Evolutionary conservation across 225 moss, liverwort and hornwort species (phyloP), one percentile per base, ranked within the genome.

Genomic region (Marchantia polymorpha): DNA sequence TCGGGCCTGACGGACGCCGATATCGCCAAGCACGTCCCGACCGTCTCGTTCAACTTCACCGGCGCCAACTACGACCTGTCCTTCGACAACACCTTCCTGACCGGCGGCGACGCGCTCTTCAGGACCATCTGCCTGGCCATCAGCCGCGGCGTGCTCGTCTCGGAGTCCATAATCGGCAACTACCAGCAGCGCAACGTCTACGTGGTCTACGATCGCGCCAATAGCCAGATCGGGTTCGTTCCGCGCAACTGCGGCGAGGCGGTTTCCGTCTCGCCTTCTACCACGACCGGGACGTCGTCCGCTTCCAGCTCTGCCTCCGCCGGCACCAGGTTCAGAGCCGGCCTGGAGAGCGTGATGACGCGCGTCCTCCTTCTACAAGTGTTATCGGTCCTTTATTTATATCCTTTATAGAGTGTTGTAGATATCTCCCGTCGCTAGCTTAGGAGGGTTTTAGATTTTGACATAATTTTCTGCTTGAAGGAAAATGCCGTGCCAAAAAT

Each of bases 161-260:
- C 0, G 3, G 29, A 66, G 12, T 76, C 81, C 72, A 84, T 81
- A 55, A 15, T 84, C 7, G 84, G 84, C n/a, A 84, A 73, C 56
- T 54, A 49, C 49, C 84, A 84, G 71, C 84, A 84, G 73, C 77
- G 77, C 64, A 81, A 84, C 58, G 77, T 81, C 52, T 50, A 81
- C 16, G 49, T 84, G 13, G n/a, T 81, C 10, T 81, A 81, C 20
- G 84, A 84, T 67, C 84, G 84, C 7, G 72, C 74, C 6, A 64
- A 84, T 0, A 30, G 81, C 15, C 68, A 72, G 73, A 58, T 84
- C 0, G 84, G 84, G 54, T 84, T 84, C 66, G 73, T 71, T 27
- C 51, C 76, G 3, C 10, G 53, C 12, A 67, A 84, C 61, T 84
- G 84, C 49, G 67, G 58, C 2, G 58, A 14, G 3, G 58, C 58